Percentiles rank a stretch among this genome's conserved stretches.
Evolutionary conservation across 1,284 basidiomycete genomes (phyloP).

Genomic region (Pascua guehoae): DNA sequence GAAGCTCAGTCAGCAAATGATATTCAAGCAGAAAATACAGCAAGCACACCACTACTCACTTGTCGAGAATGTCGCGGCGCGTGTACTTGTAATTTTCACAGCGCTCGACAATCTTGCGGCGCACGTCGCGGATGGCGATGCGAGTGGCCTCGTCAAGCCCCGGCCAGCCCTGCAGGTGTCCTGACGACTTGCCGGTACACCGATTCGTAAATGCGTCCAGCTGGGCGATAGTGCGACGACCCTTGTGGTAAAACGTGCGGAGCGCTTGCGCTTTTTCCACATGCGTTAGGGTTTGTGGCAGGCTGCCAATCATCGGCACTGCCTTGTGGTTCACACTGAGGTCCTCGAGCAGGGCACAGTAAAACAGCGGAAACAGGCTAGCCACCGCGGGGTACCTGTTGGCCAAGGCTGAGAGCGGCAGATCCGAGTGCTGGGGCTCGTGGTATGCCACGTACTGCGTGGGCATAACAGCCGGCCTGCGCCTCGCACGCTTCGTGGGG

Average conservation of each 20-base stretch:
- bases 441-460: too few species aligned
- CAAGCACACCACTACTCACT: constrained; percentile 31
- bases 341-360: constrained; percentile 43
- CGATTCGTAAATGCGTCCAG: constrained; percentile 44
- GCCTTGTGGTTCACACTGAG: constrained; percentile 44
- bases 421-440: not conserved
- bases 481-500: constrained; percentile 20
- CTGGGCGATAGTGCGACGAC: constrained; percentile 40
- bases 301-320: constrained; percentile 46
- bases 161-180: constrained; percentile 23
- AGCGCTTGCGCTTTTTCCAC: constrained; percentile 40
- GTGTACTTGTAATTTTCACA: constrained; percentile 51
- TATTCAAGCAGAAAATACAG: not conserved
- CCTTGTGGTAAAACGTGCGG: constrained; percentile 40
- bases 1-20: not conserved
- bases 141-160: constrained; percentile 39
- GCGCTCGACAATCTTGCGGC: constrained; percentile 48
- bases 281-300: constrained; percentile 36
- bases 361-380: constrained; percentile 46
- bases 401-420: constrained; percentile 31
- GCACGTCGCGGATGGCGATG: constrained; percentile 41
- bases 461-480: too few species aligned
- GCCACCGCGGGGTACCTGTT: constrained; percentile 37
- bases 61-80: constrained; percentile 46
- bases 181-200: constrained; percentile 34